A percentile compares a stretch with the other conserved stretches of the same genome.
phyloP scores from a whole-genome alignment of 805 yeast species.

The Saturnispora saitoi region DNA sequence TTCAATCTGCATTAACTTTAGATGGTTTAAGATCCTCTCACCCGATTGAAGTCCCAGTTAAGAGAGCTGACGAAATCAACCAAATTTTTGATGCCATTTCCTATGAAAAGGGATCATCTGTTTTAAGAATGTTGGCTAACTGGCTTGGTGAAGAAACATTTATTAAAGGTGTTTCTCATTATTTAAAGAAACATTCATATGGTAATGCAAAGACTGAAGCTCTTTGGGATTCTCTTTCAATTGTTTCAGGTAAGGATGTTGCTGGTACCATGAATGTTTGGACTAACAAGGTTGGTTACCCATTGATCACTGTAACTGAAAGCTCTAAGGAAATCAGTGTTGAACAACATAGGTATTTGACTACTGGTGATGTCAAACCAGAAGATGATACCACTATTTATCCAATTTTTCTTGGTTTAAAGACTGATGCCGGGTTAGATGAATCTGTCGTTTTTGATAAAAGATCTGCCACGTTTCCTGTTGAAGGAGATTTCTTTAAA shows the following conservation, averaged over 20 bases:
- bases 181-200: constrained; percentile 54
- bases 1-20: constrained; percentile 44
- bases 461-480: constrained; percentile 16
- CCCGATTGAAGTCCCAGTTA: constrained; percentile 81
- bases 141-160: constrained; percentile 64
- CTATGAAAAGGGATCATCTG: constrained; percentile 73
- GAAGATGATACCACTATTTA: constrained; percentile 54
- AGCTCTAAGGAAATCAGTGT: constrained; percentile 27
- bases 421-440: constrained; percentile 23
- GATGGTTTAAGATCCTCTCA: constrained; percentile 63
- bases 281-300: constrained; percentile 72
- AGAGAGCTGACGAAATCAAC: constrained; percentile 69
- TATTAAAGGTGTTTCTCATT: constrained; percentile 64
- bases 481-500: constrained; percentile 32
- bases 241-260: constrained; percentile 60
- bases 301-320: constrained; percentile 48
- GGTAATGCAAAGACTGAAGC: constrained; percentile 69
- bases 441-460: constrained; percentile 24
- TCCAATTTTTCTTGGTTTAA: constrained; percentile 45
- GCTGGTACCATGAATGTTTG: constrained; percentile 56
- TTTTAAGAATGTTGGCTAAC: constrained; percentile 66
- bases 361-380: constrained; percentile 54
- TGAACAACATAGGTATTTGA: constrained; percentile 54
- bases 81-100: constrained; percentile 81
- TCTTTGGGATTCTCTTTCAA: constrained; percentile 60